Conservation (phyloP, 2,329 filamentous ascomycete species). For the Tolypocladium pustulatum region DNA sequence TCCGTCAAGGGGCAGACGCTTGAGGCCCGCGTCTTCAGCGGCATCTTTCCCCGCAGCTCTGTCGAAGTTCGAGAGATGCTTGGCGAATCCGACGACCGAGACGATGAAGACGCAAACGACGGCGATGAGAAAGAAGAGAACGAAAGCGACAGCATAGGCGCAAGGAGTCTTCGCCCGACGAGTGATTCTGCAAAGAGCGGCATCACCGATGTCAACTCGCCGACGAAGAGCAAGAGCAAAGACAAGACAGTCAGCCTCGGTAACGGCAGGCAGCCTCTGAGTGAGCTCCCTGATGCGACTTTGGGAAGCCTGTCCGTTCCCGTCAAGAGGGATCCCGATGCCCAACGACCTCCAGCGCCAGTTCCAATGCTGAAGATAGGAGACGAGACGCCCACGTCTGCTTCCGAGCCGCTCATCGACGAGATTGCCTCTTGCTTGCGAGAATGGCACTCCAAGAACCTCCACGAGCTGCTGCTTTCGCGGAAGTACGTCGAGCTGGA, state of each 20-base stretch:
- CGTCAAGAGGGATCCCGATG: constrained; percentile 51
- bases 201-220: constrained; percentile 26
- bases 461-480: constrained; percentile 80
- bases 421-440: constrained; percentile 94
- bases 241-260: constrained; percentile 14
- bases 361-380: constrained; percentile 97
- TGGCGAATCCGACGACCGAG: constrained; percentile 55
- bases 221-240: constrained; percentile 23
- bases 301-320: constrained; percentile 34
- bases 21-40: constrained; percentile 94
- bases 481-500: constrained; percentile 75
- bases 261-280: constrained; percentile 18
- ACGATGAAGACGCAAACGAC: constrained; percentile 33
- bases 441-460: constrained; percentile 96
- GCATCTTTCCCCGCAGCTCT: constrained; percentile 90
- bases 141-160: constrained; percentile 20
- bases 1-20: constrained; percentile 86
- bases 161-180: constrained; percentile 18
- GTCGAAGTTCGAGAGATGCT: constrained; percentile 92
- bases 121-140: constrained; percentile 19
- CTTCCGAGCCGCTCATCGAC: constrained; percentile 84
- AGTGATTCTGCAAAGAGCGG: constrained; percentile 46
- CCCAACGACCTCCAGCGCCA: constrained; percentile 73
- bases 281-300: constrained; percentile 28
- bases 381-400: constrained; percentile 87